Evolutionary conservation across 257 asterid species (phyloP).

Genomic region (Solanum piurae): DNA sequence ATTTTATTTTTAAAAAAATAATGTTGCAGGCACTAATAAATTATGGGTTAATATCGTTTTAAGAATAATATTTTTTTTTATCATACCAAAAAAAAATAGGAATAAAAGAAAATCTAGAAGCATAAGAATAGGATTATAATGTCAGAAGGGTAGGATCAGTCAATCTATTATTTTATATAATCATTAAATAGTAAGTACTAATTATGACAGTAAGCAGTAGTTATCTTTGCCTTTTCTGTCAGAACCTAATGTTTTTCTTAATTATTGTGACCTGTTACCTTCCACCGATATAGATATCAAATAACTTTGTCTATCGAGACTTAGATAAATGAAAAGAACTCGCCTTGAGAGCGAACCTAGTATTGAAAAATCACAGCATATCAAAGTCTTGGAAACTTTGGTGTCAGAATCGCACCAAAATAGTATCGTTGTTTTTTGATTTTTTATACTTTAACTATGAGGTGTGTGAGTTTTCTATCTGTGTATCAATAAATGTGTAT

Average conservation of each 20-base stretch:
- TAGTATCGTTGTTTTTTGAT: background rate
- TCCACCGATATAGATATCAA: rapidly evolving
- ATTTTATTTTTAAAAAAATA: background rate
- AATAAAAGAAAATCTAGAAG: background rate
- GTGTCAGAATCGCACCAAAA: background rate
- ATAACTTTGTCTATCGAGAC: background rate
- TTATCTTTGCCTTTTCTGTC: background rate
- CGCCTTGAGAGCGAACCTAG: rapidly evolving
- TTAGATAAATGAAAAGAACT: background rate
- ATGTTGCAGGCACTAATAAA: background rate
- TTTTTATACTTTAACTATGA: background rate
- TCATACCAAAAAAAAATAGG: background rate
- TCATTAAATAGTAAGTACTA: background rate
- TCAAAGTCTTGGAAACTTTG: too few relatives aligned
- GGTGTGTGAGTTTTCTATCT: background rate
- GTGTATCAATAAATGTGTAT: background rate
- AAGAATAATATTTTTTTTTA: background rate
- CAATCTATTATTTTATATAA: background rate
- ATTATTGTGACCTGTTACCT: background rate
- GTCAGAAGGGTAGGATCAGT: background rate
- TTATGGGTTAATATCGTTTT: background rate
- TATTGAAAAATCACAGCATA: background rate
- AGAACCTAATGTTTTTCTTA: background rate
- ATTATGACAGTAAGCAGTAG: background rate
- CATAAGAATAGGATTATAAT: background rate